Percentiles rank a stretch among this genome's conserved stretches.
Conservation (phyloP, 2,329 filamentous ascomycete genomes). For the Penicillium sp. region DNA sequence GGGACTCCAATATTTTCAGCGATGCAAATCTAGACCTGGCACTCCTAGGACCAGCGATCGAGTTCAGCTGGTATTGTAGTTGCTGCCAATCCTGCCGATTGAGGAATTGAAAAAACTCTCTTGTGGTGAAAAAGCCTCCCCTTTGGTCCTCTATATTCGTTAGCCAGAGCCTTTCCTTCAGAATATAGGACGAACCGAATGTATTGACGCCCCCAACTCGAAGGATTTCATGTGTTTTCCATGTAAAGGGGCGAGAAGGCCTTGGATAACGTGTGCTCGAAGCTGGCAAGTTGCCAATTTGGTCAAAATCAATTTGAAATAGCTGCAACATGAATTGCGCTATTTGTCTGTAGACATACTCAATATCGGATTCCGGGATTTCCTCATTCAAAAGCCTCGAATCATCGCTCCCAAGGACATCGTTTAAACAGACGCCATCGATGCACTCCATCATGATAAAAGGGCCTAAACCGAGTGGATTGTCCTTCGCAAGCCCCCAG, state of each 20-base stretch:
- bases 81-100: background rate
- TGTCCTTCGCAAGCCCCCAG: constrained; percentile 1
- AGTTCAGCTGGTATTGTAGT: background rate
- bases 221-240: background rate
- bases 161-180: background rate
- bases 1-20: background rate
- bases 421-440: constrained; percentile 1
- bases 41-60: background rate
- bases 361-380: background rate
- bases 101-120: background rate
- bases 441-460: constrained; percentile 4
- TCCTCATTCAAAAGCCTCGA: background rate
- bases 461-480: background rate
- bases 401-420: background rate
- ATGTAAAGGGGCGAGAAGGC: background rate
- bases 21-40: background rate
- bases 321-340: background rate
- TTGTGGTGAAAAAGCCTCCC: background rate
- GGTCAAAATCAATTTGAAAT: background rate
- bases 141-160: background rate
- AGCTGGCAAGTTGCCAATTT: background rate
- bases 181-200: background rate
- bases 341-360: background rate
- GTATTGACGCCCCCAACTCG: background rate
- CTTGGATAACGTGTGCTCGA: background rate